A percentile compares a stretch with the other conserved stretches of the same genome.
These are phyloP conservation scores for Pythium dissimile DNA, from an alignment of 352 stramenopile species.

Conservation along the genomic window DNA sequence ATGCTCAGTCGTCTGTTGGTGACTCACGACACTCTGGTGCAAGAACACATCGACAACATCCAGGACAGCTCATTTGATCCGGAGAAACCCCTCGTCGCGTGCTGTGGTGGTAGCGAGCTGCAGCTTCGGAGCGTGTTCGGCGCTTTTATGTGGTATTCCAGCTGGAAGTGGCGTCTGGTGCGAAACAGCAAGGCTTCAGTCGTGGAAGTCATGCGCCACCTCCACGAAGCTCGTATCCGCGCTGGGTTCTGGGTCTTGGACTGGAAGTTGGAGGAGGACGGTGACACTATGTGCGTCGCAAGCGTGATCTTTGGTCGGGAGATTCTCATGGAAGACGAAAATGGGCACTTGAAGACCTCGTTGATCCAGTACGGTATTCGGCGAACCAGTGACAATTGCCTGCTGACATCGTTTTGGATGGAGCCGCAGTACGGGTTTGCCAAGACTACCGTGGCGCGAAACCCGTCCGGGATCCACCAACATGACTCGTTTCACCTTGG, in stretches of 20 bases:
- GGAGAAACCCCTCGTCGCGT: conserved; percentile 46
- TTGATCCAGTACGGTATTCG: conserved; percentile 79
- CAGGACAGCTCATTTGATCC: conserved; percentile 28
- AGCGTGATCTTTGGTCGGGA: conserved; percentile 83
- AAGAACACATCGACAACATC: conserved; percentile 4
- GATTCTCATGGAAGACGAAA: conserved; percentile 81
- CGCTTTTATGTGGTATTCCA: conserved; percentile 86
- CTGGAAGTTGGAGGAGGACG: conserved; percentile 67
- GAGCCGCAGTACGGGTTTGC: conserved; percentile 78
- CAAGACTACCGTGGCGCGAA: conserved; percentile 43
- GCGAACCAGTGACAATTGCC: conserved; percentile 64
- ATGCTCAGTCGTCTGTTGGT: conserved; percentile 76
- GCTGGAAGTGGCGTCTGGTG: conserved; percentile 77
- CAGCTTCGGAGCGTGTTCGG: conserved; percentile 75
- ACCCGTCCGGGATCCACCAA: conserved; percentile 26
- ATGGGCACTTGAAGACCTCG: conserved; percentile 65
- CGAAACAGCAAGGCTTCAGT: conserved; percentile 41
- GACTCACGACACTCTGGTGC: conserved; percentile 64
- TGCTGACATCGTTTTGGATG: conserved; percentile 89
- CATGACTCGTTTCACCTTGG: conserved; percentile 67
- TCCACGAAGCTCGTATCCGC: conserved; percentile 66
- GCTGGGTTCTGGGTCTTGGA: conserved; percentile 83
- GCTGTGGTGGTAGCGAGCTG: conserved; percentile 77
- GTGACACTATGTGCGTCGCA: conserved; percentile 40
- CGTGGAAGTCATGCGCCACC: conserved; percentile 59